Conservation (phyloP, 768 basidiomycete genomes). For the Kwoniella europaea region DNA sequence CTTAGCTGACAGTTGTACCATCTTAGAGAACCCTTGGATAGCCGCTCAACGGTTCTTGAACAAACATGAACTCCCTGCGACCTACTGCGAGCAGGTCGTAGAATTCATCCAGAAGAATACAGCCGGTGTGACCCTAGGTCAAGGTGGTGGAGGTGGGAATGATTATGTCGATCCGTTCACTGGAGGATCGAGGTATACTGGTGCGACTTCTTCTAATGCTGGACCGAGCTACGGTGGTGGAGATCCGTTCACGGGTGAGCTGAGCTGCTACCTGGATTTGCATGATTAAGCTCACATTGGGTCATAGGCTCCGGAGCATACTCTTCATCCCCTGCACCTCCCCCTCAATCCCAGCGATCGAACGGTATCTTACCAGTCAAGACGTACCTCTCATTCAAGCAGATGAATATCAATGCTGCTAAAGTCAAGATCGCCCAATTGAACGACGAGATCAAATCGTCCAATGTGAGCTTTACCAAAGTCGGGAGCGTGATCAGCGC, state of each 20-base stretch:
- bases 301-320: slow-evolving; percentile 44
- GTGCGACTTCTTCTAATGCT: slow-evolving; percentile 25
- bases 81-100: slow-evolving; percentile 87
- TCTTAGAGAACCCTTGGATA: slow-evolving; percentile 81
- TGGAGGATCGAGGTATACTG: slow-evolving; percentile 62
- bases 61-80: slow-evolving; percentile 77
- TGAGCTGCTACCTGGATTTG: too few species aligned
- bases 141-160: slow-evolving; percentile 56
- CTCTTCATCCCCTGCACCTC: slow-evolving; percentile 57
- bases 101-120: slow-evolving; percentile 93
- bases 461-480: slow-evolving; percentile 18
- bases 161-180: slow-evolving; percentile 88
- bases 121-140: slow-evolving; percentile 69
- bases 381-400: slow-evolving; percentile 76
- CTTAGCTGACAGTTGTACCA: slow-evolving; percentile 67
- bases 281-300: too few species aligned
- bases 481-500: not conserved
- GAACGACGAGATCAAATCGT: slow-evolving; percentile 67
- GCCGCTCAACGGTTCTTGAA: slow-evolving; percentile 89
- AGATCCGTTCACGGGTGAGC: slow-evolving; percentile 54
- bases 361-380: slow-evolving; percentile 57
- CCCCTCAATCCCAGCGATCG: slow-evolving; percentile 44
- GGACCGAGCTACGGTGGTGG: slow-evolving; percentile 29
- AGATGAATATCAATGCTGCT: slow-evolving; percentile 67
- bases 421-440: slow-evolving; percentile 75